These are phyloP conservation scores for Penicillium longicatenatum DNA, from an alignment of 495 filamentous ascomycete genomes.

Conservation along the genomic window DNA sequence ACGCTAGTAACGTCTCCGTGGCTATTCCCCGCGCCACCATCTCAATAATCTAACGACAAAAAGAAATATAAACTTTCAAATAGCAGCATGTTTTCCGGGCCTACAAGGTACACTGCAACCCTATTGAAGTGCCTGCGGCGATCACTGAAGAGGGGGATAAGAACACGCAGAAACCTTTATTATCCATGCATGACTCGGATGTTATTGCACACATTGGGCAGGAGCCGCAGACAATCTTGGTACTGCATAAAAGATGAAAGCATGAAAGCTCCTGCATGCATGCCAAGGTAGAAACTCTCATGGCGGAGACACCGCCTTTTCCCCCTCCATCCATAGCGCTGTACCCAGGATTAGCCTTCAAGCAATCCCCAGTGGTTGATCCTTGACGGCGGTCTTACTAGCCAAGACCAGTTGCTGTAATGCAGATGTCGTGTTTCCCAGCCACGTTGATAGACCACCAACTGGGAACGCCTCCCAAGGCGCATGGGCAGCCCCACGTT, in stretches of 20 bases:
- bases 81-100: neutral
- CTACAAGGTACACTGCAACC: neutral
- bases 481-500: conserved; percentile 22
- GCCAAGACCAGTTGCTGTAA: conserved; percentile 16
- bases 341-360: neutral
- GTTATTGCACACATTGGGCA: conserved; percentile 9
- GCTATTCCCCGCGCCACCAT: conserved; percentile 16
- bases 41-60: conserved; percentile 6
- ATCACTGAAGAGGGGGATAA: neutral
- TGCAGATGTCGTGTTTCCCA: conserved; percentile 23
- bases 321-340: conserved; percentile 12
- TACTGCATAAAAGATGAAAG: conserved; percentile 22
- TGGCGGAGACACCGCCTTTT: conserved; percentile 34
- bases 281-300: conserved; percentile 24
- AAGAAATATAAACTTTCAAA: neutral
- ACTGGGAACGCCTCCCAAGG: neutral
- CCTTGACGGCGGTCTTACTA: conserved; percentile 8
- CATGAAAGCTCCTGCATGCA: conserved; percentile 18
- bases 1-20: conserved; percentile 12
- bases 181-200: conserved; percentile 1
- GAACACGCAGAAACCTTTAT: neutral
- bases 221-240: conserved; percentile 19
- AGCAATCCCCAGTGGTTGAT: conserved; percentile 8
- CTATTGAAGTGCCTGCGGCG: conserved; percentile 1
- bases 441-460: conserved; percentile 22